These are phyloP conservation scores for Stipa capillata DNA, from an alignment of 176 grass and related monocot species.

Conservation along the genomic window DNA sequence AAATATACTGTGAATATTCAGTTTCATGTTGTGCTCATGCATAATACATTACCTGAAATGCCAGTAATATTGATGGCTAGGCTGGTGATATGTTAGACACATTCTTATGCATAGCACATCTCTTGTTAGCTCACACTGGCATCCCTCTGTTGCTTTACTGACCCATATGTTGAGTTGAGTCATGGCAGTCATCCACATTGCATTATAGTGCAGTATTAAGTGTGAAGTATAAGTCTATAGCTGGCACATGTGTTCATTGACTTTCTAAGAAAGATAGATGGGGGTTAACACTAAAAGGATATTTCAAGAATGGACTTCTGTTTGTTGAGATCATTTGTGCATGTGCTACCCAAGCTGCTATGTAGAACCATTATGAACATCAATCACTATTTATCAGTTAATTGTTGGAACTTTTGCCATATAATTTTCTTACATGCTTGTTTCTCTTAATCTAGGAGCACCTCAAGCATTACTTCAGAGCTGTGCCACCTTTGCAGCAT, in stretches of 20 bases:
- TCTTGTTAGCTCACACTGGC: not conserved
- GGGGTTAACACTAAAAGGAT: not conserved
- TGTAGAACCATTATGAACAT: not conserved
- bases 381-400: not conserved
- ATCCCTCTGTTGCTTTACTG: not conserved
- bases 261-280: not conserved
- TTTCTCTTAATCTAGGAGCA: slow-evolving; percentile 34
- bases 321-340: not conserved
- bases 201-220: not conserved
- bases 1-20: too few relatives aligned
- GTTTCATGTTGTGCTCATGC: not conserved
- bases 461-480: slow-evolving; percentile 70
- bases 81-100: not conserved
- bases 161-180: not conserved
- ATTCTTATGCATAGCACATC: not conserved
- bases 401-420: not conserved
- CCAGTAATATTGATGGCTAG: not conserved
- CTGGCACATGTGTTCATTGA: not conserved
- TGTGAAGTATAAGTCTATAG: not conserved
- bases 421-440: not conserved
- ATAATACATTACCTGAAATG: not conserved
- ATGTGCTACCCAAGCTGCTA: not conserved
- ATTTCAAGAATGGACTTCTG: not conserved
- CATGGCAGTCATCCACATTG: not conserved
- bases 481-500: slow-evolving; percentile 75